phyloP scores from a whole-genome alignment of 768 basidiomycete species.

The Gautieria morchelliformis region DNA sequence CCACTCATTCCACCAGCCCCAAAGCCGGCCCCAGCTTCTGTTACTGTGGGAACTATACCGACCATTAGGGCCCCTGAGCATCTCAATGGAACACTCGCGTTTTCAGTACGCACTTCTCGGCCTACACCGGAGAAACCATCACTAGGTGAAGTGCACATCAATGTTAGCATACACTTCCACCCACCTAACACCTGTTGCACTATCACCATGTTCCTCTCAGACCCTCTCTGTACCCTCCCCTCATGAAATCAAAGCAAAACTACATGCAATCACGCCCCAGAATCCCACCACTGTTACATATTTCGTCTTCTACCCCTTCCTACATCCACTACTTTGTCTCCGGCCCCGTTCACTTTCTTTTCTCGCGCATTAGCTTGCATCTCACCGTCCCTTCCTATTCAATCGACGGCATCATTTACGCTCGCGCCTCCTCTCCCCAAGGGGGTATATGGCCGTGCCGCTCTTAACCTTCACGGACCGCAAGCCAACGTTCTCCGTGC shows the following conservation, averaged over 20 bases:
- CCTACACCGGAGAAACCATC: not conserved
- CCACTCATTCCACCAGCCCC: constrained; percentile 18
- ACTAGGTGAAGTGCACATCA: constrained; percentile 11
- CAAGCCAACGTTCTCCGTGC: constrained; percentile 56
- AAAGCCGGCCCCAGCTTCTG: not conserved
- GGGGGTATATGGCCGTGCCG: constrained; percentile 18
- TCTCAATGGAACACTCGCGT: not conserved
- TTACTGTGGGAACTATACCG: not conserved
- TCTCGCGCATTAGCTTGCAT: constrained; percentile 5
- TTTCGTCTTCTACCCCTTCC: constrained; percentile 12
- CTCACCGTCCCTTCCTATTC: not conserved
- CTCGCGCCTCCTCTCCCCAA: not conserved
- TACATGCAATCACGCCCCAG: constrained; percentile 12
- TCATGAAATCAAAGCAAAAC: constrained; percentile 20
- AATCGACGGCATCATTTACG: constrained; percentile 8
- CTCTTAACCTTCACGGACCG: constrained; percentile 63
- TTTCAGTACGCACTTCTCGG: not conserved
- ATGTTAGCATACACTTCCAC: constrained; percentile 28
- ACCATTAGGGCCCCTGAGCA: not conserved
- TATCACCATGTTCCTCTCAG: constrained; percentile 8
- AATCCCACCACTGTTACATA: not conserved
- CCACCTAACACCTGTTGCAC: constrained; percentile 23
- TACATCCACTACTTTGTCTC: not conserved
- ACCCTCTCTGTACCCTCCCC: constrained; percentile 18
- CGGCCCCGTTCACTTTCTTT: constrained; percentile 6